Conservation (phyloP, 805 yeast species). For the Saturnispora galanensis region DNA sequence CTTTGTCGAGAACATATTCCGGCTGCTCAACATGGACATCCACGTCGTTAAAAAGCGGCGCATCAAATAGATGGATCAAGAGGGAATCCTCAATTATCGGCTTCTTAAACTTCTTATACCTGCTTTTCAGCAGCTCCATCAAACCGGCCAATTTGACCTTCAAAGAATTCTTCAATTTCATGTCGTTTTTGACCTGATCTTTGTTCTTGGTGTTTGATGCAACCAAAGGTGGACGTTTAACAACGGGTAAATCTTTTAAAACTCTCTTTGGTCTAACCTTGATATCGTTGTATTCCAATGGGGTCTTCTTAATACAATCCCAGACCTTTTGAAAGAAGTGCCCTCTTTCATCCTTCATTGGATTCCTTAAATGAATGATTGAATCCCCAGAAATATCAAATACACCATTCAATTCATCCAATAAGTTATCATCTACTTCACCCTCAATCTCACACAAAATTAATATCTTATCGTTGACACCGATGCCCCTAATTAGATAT, state of each 20-base stretch:
- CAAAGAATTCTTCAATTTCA: constrained; percentile 71
- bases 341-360: constrained; percentile 38
- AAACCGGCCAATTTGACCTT: constrained; percentile 79
- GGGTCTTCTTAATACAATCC: constrained; percentile 52
- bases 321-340: constrained; percentile 48
- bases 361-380: constrained; percentile 32
- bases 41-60: too few relatives aligned
- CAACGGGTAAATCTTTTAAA: constrained; percentile 30
- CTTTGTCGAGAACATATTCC: constrained; percentile 43
- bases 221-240: constrained; percentile 2
- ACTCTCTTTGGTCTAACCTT: constrained; percentile 45
- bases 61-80: constrained; percentile 68
- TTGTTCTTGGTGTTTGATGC: constrained; percentile 30
- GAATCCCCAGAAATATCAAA: constrained; percentile 51
- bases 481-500: constrained; percentile 57
- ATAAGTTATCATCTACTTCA: constrained; percentile 14
- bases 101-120: constrained; percentile 84
- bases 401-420: constrained; percentile 37
- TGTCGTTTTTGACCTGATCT: constrained; percentile 40
- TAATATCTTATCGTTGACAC: constrained; percentile 63
- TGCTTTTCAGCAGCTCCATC: constrained; percentile 78
- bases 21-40: constrained; percentile 32
- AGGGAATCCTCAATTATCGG: constrained; percentile 77
- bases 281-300: constrained; percentile 59
- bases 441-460: constrained; percentile 62